Evolutionary conservation across 371 early-diverging fungal species (phyloP).

Genomic region (Cokeromyces recurvatus): DNA sequence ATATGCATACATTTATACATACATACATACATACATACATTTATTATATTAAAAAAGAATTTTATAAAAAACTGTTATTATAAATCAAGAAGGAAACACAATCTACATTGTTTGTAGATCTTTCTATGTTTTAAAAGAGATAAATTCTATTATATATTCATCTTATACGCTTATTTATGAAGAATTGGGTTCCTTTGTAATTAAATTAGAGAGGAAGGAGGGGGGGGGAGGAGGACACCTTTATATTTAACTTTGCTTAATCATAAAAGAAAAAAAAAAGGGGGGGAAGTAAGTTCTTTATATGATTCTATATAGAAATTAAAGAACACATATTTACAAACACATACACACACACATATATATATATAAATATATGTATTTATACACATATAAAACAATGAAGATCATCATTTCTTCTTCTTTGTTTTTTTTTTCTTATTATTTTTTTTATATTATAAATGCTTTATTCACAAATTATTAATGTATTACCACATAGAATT

Average conservation of each 20-base stretch:
- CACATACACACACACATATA: not conserved
- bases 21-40: not conserved
- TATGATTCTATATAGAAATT: not conserved
- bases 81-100: no score
- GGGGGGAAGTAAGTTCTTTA: no score
- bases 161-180: no score
- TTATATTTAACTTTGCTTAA: not conserved
- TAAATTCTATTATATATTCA: no score
- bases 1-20: not conserved
- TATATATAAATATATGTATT: not conserved
- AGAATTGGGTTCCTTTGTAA: not conserved
- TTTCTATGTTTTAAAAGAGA: no score
- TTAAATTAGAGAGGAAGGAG: conserved; percentile 5
- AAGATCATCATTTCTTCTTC: conserved; percentile 1
- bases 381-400: no score
- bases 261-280: no score
- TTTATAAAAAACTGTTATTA: not conserved
- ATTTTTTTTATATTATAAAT: conserved; percentile 6
- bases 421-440: conserved; percentile 1
- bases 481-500: conserved; percentile 33
- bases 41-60: not conserved
- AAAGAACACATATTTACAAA: not conserved
- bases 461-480: conserved; percentile 41
- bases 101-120: no score
- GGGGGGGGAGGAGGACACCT: not conserved